A percentile compares a stretch with the other conserved stretches of the same genome.
phyloP scores from a whole-genome alignment of 305 asterid species.

The Galium porrigens region DNA sequence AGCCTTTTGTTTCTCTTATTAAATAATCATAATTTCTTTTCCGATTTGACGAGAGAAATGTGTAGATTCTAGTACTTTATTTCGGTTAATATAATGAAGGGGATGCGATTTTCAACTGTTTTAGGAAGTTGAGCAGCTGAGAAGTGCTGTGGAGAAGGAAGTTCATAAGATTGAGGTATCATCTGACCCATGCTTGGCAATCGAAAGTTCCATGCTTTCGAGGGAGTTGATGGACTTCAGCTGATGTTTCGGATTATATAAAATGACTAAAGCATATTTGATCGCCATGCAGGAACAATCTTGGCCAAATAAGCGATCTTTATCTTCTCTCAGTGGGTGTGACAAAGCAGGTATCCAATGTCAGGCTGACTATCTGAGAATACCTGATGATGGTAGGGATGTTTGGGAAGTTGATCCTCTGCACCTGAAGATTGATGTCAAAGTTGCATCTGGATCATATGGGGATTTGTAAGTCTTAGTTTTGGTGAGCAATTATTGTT shows the following conservation, averaged over 20 bases:
- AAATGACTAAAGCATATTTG: slow-evolving; percentile 5
- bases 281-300: slow-evolving; percentile 23
- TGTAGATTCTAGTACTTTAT: not conserved
- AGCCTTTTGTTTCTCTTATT: not conserved
- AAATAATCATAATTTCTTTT: not conserved
- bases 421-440: slow-evolving; percentile 24
- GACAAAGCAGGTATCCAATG: slow-evolving; percentile 18
- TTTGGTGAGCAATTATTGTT: not conserved
- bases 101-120: slow-evolving; percentile 5
- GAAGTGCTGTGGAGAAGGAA: slow-evolving; percentile 25
- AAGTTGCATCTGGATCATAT: slow-evolving; percentile 38
- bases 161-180: slow-evolving; percentile 26
- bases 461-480: slow-evolving; percentile 33
- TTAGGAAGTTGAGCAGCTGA: slow-evolving; percentile 36
- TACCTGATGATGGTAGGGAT: slow-evolving; percentile 37
- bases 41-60: not conserved
- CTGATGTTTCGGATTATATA: not conserved
- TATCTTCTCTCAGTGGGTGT: slow-evolving; percentile 19
- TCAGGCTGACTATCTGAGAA: slow-evolving; percentile 31
- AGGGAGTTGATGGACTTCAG: not conserved
- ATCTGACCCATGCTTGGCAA: not conserved
- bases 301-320: slow-evolving; percentile 26
- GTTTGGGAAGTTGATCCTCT: slow-evolving; percentile 40
- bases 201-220: not conserved
- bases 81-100: not conserved